Conservation (phyloP, 345 rosid species). For the Erucastrum elatum region DNA sequence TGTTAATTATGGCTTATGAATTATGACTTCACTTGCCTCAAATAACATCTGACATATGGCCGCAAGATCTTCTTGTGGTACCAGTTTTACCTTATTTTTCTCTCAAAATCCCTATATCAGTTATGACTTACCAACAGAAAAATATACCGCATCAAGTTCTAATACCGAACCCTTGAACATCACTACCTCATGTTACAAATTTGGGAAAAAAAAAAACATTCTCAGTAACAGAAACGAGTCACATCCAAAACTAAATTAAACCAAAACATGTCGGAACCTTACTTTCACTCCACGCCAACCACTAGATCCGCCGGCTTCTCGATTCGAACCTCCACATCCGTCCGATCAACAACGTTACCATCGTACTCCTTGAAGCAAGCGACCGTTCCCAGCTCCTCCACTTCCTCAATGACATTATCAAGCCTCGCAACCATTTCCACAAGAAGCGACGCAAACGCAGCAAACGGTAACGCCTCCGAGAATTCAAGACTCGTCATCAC, state of each 20-base stretch:
- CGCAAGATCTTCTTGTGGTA: not conserved
- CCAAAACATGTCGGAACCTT: slow-evolving; percentile 32
- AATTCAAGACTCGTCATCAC: slow-evolving; percentile 72
- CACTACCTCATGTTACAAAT: not conserved
- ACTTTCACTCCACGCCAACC: slow-evolving; percentile 16
- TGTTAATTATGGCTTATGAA: not conserved
- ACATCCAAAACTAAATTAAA: not conserved
- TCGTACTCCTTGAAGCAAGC: slow-evolving; percentile 64
- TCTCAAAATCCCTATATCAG: not conserved
- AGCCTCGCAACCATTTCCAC: slow-evolving; percentile 81
- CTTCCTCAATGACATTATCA: slow-evolving; percentile 67
- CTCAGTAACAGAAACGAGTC: not conserved
- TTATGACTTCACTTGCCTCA: not conserved
- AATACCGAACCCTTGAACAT: not conserved
- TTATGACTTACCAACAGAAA: not conserved
- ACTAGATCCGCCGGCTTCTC: slow-evolving; percentile 42
- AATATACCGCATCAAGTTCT: not conserved
- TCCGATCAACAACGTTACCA: slow-evolving; percentile 3
- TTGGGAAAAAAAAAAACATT: not conserved
- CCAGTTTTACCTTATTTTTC: not conserved
- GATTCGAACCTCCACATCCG: slow-evolving; percentile 31
- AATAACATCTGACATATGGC: not conserved
- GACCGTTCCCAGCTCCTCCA: slow-evolving; percentile 64
- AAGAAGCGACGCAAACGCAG: slow-evolving; percentile 80
- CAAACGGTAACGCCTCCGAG: slow-evolving; percentile 84